phyloP scores from a whole-genome alignment of 1,284 basidiomycete genomes.

The Heliocybe sulcata region DNA sequence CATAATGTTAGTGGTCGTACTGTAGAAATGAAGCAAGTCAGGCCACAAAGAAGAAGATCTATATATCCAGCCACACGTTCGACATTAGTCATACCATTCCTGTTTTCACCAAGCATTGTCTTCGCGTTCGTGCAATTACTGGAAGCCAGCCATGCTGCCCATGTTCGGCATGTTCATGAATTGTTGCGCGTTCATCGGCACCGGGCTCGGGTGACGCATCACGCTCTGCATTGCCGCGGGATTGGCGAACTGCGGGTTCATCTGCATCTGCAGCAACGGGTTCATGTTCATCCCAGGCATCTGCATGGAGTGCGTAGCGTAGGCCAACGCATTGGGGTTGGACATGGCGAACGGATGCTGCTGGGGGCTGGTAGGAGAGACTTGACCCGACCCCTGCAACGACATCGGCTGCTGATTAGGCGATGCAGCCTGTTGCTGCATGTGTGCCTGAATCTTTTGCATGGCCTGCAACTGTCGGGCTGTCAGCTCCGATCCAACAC shows the following conservation, averaged over 20 bases:
- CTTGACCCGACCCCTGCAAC: slow-evolving; percentile 14
- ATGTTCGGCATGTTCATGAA: slow-evolving; percentile 54
- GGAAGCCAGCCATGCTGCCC: slow-evolving; percentile 29
- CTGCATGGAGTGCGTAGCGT: slow-evolving; percentile 38
- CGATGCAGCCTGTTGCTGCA: slow-evolving; percentile 31
- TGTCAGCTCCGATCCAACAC: slow-evolving; percentile 2
- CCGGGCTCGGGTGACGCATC: slow-evolving; percentile 71
- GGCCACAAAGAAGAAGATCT: not conserved
- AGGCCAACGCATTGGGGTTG: slow-evolving; percentile 40
- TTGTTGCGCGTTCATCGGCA: slow-evolving; percentile 41
- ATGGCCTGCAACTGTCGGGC: slow-evolving; percentile 62
- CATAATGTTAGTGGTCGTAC: not conserved
- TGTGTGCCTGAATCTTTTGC: slow-evolving; percentile 57
- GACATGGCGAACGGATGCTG: slow-evolving; percentile 42
- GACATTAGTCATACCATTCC: not conserved
- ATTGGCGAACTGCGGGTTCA: slow-evolving; percentile 46
- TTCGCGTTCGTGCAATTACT: not conserved
- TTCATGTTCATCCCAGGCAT: slow-evolving; percentile 49
- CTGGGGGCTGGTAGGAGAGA: slow-evolving; percentile 26
- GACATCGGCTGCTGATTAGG: slow-evolving; percentile 17
- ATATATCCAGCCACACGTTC: not conserved
- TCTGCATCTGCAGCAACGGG: slow-evolving; percentile 65
- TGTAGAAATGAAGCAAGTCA: not conserved
- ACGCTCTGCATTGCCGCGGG: slow-evolving; percentile 75
- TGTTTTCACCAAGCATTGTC: not conserved